Evolutionary conservation across 106 monocot genomes (phyloP).

Genomic region (Phalaenopsis equestris): DNA sequence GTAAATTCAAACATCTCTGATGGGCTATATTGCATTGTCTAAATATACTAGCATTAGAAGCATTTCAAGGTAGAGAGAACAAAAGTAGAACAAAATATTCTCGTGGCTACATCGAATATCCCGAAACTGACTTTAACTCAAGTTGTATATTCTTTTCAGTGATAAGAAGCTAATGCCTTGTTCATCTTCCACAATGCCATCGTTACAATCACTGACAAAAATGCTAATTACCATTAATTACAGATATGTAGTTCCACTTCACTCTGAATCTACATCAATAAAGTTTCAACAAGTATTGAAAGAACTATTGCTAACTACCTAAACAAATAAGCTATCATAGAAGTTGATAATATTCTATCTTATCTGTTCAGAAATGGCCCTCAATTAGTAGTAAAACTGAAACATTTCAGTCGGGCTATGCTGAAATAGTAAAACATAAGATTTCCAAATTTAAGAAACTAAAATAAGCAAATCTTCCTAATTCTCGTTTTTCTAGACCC

Average conservation of each 20-base stretch:
- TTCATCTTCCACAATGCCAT: not conserved
- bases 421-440: not conserved
- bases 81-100: not conserved
- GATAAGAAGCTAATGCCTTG: not conserved
- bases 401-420: not conserved
- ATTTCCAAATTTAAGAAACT: not conserved
- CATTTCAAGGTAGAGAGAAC: not conserved
- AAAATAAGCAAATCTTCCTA: too few species aligned
- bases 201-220: not conserved
- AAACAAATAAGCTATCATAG: not conserved
- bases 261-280: not conserved
- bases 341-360: not conserved
- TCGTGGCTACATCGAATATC: not conserved
- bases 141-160: not conserved
- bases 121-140: not conserved
- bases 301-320: not conserved
- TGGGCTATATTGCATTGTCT: too few species aligned
- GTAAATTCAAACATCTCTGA: too few species aligned
- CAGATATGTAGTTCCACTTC: conserved; percentile 1
- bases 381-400: not conserved
- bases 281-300: not conserved
- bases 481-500: not conserved
- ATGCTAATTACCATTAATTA: not conserved
- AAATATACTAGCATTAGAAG: too few species aligned
- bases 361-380: not conserved